A percentile compares a stretch with the other conserved stretches of the same genome.
phyloP scores from a whole-genome alignment of 2,329 filamentous ascomycete species.

The Alternaria ventricosa region DNA sequence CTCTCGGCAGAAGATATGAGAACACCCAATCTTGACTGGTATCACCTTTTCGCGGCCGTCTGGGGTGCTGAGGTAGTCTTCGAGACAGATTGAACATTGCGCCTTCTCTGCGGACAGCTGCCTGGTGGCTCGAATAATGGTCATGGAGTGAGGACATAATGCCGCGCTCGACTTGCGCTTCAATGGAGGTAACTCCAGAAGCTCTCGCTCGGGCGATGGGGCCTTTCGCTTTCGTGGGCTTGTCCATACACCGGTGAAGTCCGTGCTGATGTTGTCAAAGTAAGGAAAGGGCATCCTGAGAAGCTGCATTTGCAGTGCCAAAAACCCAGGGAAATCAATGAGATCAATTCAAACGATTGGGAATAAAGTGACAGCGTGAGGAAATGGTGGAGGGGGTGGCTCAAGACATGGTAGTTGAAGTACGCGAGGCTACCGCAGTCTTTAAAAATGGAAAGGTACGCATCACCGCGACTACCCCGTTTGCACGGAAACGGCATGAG shows the following conservation, averaged over 20 bases:
- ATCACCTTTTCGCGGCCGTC: slow-evolving; percentile 3
- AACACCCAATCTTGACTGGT: slow-evolving; percentile 17
- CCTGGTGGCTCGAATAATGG: slow-evolving; percentile 8
- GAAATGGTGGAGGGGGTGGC: neutral
- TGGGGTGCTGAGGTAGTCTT: slow-evolving; percentile 16
- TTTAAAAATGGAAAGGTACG: neutral
- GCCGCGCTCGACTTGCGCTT: neutral
- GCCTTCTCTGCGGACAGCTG: slow-evolving; percentile 3
- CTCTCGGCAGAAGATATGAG: slow-evolving; percentile 19
- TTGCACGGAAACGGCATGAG: neutral
- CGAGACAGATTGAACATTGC: slow-evolving; percentile 20
- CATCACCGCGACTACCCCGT: neutral
- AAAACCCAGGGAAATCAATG: neutral
- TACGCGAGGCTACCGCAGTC: neutral
- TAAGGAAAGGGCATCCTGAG: slow-evolving; percentile 12
- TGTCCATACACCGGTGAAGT: slow-evolving; percentile 10
- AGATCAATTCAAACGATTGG: neutral
- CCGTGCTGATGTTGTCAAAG: slow-evolving; percentile 12
- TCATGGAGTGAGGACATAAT: slow-evolving; percentile 18
- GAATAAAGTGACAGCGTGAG: neutral
- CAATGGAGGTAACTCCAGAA: neutral
- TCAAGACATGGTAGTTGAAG: neutral
- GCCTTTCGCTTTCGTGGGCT: slow-evolving; percentile 8
- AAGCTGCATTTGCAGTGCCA: neutral
- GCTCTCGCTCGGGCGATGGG: neutral